Evolutionary conservation across 208 protist species (phyloP), one percentile per base, ranked within the genome.

Genomic region (Wallacemonas sp.): DNA sequence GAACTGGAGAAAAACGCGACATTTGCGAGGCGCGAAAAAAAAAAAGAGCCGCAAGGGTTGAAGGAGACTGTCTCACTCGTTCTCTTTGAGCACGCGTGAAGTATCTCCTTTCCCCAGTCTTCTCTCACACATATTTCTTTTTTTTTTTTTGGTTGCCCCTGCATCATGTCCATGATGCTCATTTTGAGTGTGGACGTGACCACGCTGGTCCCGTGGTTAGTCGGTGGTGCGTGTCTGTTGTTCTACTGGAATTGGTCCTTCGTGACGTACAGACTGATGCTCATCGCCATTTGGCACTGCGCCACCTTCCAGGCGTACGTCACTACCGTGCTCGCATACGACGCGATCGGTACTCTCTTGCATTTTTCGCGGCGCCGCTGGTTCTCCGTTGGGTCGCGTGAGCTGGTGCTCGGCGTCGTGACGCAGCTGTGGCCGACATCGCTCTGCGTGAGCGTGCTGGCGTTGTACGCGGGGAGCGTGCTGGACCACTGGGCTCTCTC

Each of bases 191-290:
- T 62, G 16, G 71, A 77, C 33, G 49, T 52, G 31, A 2, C 68
- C 26, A 32, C 55, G 7, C 12, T 70, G 14, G 29, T 61, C 48
- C 32, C 52, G 5, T 39, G 10, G 12, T 0, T 41, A n/a, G 16
- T 8, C n/a, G 12, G 36, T 7, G 52, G 12, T 5, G 22, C 52
- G 14, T 48, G 52, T 2, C 68, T 90, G 3, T 38, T 86, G 33
- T 42, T 84, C 4, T 82, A 90, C 59, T 90, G 84, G 84, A 84
- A 84, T 67, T 61, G 77, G n/a, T 79, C 73, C 26, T 45, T 55
- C 33, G 50, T 76, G 16, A 11, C 74, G n/a, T 79, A 64, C 3
- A 32, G 69, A n/a, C 4, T 65, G 14, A 41, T 32, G 1, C 29
- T 66, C 3, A 26, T 62, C 0, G 7, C 63, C 20, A 14, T 73